phyloP scores from a whole-genome alignment of 331 rosid species.

The Prunus yedoensis region DNA sequence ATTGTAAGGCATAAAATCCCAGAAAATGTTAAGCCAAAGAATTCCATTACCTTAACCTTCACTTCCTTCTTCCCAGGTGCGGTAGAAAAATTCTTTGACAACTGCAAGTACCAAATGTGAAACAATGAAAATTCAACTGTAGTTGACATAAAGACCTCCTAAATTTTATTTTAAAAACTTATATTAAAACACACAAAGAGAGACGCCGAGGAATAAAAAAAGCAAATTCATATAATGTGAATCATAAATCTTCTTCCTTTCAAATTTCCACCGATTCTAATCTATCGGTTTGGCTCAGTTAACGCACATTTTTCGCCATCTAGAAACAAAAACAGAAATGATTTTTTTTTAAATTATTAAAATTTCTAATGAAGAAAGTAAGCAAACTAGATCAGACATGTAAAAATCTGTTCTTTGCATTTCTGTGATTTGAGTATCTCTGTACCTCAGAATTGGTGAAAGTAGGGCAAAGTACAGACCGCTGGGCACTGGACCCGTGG shows the following conservation, averaged over 20 bases:
- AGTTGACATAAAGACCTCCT: not conserved
- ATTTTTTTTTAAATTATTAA: not conserved
- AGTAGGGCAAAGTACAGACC: conserved; percentile 40
- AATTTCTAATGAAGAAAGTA: not conserved
- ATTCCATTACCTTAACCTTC: conserved; percentile 55
- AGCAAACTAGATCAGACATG: not conserved
- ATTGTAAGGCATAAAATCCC: not conserved
- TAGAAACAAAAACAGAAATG: not conserved
- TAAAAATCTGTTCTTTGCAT: not conserved
- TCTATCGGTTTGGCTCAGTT: not conserved
- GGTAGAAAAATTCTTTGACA: conserved; percentile 53
- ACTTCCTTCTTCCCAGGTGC: conserved; percentile 50
- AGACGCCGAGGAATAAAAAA: too few relatives aligned
- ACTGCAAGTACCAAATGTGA: conserved; percentile 46
- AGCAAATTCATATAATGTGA: not conserved
- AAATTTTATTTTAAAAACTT: not conserved
- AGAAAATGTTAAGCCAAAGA: conserved; percentile 1
- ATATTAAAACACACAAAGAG: not conserved
- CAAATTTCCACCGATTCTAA: not conserved
- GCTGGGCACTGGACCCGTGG: conserved; percentile 42
- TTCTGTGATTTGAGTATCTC: not conserved
- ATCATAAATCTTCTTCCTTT: not conserved
- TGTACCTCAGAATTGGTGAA: conserved; percentile 42
- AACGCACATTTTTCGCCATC: not conserved
- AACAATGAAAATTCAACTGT: conserved; percentile 13